A percentile compares a stretch with the other conserved stretches of the same genome.
These are phyloP conservation scores for Termitomyces sp. DNA, from an alignment of 768 basidiomycete genomes.

Conservation along the genomic window DNA sequence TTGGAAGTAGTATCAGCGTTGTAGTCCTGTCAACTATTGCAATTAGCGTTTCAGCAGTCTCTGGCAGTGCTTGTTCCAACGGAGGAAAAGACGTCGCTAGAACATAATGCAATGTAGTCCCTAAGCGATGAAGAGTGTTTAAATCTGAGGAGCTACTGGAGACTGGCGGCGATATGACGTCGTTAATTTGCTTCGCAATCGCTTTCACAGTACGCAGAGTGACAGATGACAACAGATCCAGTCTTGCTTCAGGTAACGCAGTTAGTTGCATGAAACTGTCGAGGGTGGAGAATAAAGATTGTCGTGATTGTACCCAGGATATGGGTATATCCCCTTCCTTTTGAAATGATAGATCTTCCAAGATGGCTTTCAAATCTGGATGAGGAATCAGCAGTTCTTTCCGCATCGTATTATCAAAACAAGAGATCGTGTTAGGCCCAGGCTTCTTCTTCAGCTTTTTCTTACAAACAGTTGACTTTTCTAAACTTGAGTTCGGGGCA, in stretches of 20 bases:
- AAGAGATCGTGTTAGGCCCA: neutral
- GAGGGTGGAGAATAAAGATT: constrained; percentile 22
- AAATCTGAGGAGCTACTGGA: constrained; percentile 6
- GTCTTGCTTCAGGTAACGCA: constrained; percentile 18
- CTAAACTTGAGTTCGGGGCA: constrained; percentile 8
- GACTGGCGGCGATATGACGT: constrained; percentile 2
- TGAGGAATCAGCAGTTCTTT: constrained; percentile 4
- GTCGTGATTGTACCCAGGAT: constrained; percentile 1
- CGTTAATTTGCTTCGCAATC: constrained; percentile 12
- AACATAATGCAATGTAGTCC: constrained; percentile 12
- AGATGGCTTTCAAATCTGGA: constrained; percentile 11
- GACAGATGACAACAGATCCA: constrained; percentile 20
- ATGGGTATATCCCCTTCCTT: constrained; percentile 2
- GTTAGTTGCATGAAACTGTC: constrained; percentile 24
- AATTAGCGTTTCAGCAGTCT: constrained; percentile 7
- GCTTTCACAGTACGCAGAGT: constrained; percentile 25
- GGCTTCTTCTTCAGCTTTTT: constrained; percentile 17
- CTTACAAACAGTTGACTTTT: constrained; percentile 10
- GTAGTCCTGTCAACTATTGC: constrained; percentile 11
- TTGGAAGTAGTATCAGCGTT: constrained; percentile 10
- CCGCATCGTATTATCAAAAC: constrained; percentile 7
- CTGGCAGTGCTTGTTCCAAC: constrained; percentile 6
- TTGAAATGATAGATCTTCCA: constrained; percentile 12
- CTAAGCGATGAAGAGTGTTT: constrained; percentile 17
- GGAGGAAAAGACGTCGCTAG: constrained; percentile 13